Evolutionary conservation across 305 asterid genomes (phyloP), one percentile per base, ranked within the genome.

Genomic region (Solanum hybrid): DNA sequence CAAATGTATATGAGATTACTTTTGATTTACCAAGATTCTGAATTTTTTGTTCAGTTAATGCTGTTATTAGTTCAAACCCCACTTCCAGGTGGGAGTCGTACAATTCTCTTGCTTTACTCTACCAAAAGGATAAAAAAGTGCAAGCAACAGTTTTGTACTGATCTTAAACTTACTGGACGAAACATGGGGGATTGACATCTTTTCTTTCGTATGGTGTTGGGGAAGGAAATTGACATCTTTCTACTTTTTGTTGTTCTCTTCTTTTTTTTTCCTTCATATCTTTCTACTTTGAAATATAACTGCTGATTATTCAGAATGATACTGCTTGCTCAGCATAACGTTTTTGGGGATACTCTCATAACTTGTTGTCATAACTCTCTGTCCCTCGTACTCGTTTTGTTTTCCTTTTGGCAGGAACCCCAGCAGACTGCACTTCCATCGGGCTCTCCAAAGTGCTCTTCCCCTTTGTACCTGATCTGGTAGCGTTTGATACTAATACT

Each of bases 341-440:
- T 37, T 26, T 79, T 79, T 38, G n/a, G 6, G 56, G 34, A 12
- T 79, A 78, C 31, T 78, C 51, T n/a, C 86, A 13, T 36, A 79
- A 12, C 12, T 79, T 13, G 35, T 79, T 80, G 22, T 38, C 42
- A 10, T 51, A 19, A 6, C 29, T 51, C 40, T 45, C 29, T 84
- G 6, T 45, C 19, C 69, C 29, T 51, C 73, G 0, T 38, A 6
- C 35, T 80, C 35, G 9, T 36, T 78, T 19, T 84, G 38, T 17
- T 45, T 29, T 29, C 7, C 75, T 89, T 73, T 85, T 73, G 91
- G 85, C 93, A 96, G 99, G 98, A 90, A 94, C 98, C 90, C 99
- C 98, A 13, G 99, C 98, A 78, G 99, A 96, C 79, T 96, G 95
- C 90, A 90, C 98, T 64, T 95, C 99, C 80, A 90, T 96, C 89